Conservation (phyloP, 305 asterid species). For the Solanum chacoense region DNA sequence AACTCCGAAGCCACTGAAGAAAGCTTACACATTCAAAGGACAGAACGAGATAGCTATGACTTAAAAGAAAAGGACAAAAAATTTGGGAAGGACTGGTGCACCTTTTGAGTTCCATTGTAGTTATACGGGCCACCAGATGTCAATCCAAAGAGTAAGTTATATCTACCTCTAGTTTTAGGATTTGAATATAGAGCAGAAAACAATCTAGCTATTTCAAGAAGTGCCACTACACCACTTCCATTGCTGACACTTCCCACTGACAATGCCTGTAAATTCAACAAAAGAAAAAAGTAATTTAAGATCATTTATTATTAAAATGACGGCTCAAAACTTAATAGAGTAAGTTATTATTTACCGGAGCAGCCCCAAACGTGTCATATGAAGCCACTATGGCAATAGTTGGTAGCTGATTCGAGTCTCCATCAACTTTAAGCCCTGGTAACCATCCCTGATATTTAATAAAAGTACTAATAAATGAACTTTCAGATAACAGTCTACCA, state of each 20-base stretch:
- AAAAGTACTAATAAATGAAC: background rate
- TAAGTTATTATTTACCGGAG: constrained; percentile 36
- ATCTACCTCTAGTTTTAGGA: constrained; percentile 88
- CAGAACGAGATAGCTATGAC: background rate
- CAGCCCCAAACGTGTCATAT: constrained; percentile 51
- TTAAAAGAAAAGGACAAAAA: background rate
- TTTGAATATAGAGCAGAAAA: constrained; percentile 80
- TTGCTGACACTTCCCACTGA: constrained; percentile 92
- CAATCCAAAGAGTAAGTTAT: constrained; percentile 73
- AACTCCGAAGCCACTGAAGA: constrained; percentile 78
- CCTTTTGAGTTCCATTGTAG: constrained; percentile 93
- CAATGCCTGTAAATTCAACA: constrained; percentile 37
- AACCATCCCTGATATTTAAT: constrained; percentile 30
- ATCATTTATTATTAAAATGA: background rate
- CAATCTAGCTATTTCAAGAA: constrained; percentile 86
- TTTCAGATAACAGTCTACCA: background rate
- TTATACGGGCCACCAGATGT: constrained; percentile 97
- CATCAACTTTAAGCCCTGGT: constrained; percentile 53
- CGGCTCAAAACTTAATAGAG: background rate
- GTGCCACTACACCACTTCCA: constrained; percentile 92
- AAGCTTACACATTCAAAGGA: constrained; percentile 16
- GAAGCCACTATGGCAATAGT: constrained; percentile 79
- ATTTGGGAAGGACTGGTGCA: constrained; percentile 1
- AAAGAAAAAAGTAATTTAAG: background rate
- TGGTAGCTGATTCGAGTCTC: constrained; percentile 58